Percentiles rank a stretch among this genome's conserved stretches.
These are phyloP conservation scores for Cupressus sempervirens DNA, from an alignment of 75 land plant species.

Conservation along the genomic window DNA sequence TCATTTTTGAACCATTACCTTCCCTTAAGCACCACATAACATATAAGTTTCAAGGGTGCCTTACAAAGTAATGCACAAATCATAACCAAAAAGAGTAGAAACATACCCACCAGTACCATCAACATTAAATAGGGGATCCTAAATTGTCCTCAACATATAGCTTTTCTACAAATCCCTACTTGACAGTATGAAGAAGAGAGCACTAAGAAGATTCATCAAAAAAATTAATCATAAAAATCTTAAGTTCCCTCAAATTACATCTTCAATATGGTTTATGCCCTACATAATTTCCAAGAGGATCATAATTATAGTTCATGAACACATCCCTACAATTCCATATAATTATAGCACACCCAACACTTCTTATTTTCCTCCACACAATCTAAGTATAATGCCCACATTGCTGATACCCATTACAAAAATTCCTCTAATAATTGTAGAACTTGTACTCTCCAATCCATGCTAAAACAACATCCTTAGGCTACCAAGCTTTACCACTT, in stretches of 20 bases:
- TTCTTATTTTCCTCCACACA: constrained; percentile 34
- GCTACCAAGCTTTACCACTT: constrained; percentile 16
- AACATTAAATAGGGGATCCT: neutral
- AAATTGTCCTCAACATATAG: neutral
- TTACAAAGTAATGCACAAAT: too few species aligned
- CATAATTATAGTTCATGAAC: constrained; percentile 54
- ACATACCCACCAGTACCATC: too few species aligned
- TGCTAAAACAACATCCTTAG: constrained; percentile 27
- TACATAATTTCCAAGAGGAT: constrained; percentile 51
- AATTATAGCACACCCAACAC: constrained; percentile 43
- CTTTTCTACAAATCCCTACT: neutral
- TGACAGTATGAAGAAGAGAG: neutral
- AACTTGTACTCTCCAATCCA: constrained; percentile 32
- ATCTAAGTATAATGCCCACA: constrained; percentile 62
- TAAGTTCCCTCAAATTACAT: neutral
- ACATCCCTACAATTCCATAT: constrained; percentile 30
- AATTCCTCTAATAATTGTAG: constrained; percentile 26
- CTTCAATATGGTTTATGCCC: constrained; percentile 23
- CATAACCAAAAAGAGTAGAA: neutral
- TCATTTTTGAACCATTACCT: too few species aligned
- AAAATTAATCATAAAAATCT: neutral
- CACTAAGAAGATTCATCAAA: neutral
- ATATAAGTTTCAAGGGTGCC: too few species aligned
- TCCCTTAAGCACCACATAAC: too few species aligned
- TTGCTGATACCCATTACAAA: constrained; percentile 17